Percentiles rank a stretch among this genome's conserved stretches.
These are phyloP conservation scores for Harringtonia aguacate DNA, from an alignment of 2,329 filamentous ascomycete genomes.

Conservation along the genomic window DNA sequence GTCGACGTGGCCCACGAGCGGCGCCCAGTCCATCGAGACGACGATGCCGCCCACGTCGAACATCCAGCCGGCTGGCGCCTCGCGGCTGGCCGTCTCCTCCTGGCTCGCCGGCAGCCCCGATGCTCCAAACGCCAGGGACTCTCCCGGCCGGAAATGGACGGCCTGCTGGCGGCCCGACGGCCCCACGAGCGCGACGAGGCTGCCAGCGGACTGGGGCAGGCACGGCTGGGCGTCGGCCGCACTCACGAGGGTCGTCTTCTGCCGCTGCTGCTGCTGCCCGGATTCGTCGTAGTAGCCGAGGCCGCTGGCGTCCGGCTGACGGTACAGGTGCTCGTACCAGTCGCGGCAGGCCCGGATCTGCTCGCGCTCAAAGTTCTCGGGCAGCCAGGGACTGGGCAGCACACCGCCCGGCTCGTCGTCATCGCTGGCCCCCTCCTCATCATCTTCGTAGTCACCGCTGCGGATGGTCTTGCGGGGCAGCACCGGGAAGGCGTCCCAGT, in stretches of 20 bases:
- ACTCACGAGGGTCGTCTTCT: constrained; percentile 13
- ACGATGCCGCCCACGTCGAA: constrained; percentile 44
- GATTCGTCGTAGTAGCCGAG: too few relatives aligned
- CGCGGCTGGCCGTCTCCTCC: background rate
- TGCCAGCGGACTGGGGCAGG: constrained; percentile 11
- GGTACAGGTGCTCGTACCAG: constrained; percentile 16
- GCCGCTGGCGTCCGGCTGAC: background rate
- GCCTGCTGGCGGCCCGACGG: constrained; percentile 16
- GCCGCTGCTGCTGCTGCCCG: constrained; percentile 4
- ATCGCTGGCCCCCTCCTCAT: background rate
- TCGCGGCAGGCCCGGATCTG: constrained; percentile 19
- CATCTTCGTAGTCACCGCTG: background rate
- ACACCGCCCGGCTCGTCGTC: constrained; percentile 14
- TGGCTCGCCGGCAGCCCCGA: constrained; percentile 7
- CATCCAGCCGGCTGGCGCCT: constrained; percentile 31
- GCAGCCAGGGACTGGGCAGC: constrained; percentile 28
- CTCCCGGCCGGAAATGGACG: constrained; percentile 11
- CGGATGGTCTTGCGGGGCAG: constrained; percentile 22
- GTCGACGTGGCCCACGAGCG: constrained; percentile 21
- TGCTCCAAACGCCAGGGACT: constrained; percentile 8
- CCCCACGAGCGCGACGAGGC: constrained; percentile 17
- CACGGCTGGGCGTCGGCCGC: constrained; percentile 7
- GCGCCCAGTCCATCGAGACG: constrained; percentile 42
- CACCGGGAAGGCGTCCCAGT: constrained; percentile 29
- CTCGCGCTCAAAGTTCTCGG: constrained; percentile 22